Evolutionary conservation across 106 monocot species (phyloP), one percentile per base, ranked within the genome.

Genomic region (Dactylorhiza incarnata): DNA sequence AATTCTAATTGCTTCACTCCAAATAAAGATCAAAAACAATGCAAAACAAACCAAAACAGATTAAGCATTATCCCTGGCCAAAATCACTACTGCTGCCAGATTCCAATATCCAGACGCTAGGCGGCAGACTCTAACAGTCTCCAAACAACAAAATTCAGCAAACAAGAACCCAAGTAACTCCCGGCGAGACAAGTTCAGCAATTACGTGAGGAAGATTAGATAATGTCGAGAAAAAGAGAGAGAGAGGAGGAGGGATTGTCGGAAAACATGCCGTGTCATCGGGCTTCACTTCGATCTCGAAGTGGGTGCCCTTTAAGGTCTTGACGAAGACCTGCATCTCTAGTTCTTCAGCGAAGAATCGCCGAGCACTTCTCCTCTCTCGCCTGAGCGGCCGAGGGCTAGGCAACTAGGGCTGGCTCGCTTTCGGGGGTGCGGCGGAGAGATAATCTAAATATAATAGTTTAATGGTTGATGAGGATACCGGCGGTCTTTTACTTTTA

Each of bases 211-310:
- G 22, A 22, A n/a, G 58, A 19, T 1, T 58, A 20, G 5, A 54
- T 54, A 54, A 59, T 59, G 20, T 59, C 7, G 19, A 59, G 1
- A 20, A 58, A 59, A 59, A 59, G 5, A 19, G 58, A 7, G 19
- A 56, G 9, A 22, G 2, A 5, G 22, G 22, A 0, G 58, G 58
- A 54, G 1, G 15, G 52, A 66, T 37, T 37, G 37, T 9, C 66
- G 13, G 17, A 2, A n/a, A 53, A 71, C 37, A 53, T 72, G 72
- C 78, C 17, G 71, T 71, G 78, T 78, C 78, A 12, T 78, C 72
- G 55, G 78, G 72, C 14, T 78, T 72, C 71, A 59, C 78, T 70
- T 78, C 49, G 46, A 78, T 78, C 70, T 78, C 78, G 46, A 78
- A 78, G 51, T 71, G 70, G 45, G 29, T 45, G n/a, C 68, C 68